These are phyloP conservation scores for Candolleomyces efflorescens DNA, from an alignment of 768 basidiomycete genomes.

Conservation along the genomic window DNA sequence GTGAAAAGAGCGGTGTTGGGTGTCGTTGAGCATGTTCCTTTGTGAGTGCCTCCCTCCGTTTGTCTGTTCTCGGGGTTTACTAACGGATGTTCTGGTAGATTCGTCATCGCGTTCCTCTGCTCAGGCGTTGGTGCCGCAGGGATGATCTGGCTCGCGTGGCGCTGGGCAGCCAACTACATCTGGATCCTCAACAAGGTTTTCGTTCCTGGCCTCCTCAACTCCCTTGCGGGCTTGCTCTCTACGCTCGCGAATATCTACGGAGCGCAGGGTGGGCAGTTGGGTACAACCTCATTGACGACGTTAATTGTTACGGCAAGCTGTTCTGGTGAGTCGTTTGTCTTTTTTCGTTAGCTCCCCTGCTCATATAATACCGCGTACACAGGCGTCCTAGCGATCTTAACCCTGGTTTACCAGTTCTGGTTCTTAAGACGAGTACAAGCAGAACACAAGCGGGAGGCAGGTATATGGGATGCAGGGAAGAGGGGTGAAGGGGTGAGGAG, in stretches of 20 bases:
- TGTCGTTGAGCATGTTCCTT: slow-evolving; percentile 37
- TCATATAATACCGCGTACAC: no score
- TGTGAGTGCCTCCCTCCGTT: slow-evolving; percentile 30
- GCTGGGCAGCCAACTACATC: slow-evolving; percentile 54
- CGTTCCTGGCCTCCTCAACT: slow-evolving; percentile 54
- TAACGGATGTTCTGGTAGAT: slow-evolving; percentile 27
- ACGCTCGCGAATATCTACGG: slow-evolving; percentile 50
- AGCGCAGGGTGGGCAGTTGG: slow-evolving; percentile 41
- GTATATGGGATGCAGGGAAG: slow-evolving; percentile 36
- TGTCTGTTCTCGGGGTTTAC: neutral
- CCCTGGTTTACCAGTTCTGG: slow-evolving; percentile 41
- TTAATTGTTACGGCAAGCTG: slow-evolving; percentile 39
- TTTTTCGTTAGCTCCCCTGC: slow-evolving; percentile 16
- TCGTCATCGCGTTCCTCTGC: slow-evolving; percentile 52
- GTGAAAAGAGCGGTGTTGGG: slow-evolving; percentile 16
- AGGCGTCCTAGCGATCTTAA: slow-evolving; percentile 36
- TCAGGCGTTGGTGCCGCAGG: slow-evolving; percentile 48
- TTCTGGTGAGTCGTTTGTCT: no score
- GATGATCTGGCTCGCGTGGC: slow-evolving; percentile 59
- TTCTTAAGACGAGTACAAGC: slow-evolving; percentile 37
- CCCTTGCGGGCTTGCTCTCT: slow-evolving; percentile 51
- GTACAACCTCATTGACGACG: slow-evolving; percentile 38
- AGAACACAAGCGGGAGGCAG: slow-evolving; percentile 37
- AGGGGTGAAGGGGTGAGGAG: slow-evolving; percentile 39
- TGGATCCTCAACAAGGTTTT: slow-evolving; percentile 57